Evolutionary conservation across 2,329 filamentous ascomycete genomes (phyloP).

Genomic region (Arthrobotrys musiformis): DNA sequence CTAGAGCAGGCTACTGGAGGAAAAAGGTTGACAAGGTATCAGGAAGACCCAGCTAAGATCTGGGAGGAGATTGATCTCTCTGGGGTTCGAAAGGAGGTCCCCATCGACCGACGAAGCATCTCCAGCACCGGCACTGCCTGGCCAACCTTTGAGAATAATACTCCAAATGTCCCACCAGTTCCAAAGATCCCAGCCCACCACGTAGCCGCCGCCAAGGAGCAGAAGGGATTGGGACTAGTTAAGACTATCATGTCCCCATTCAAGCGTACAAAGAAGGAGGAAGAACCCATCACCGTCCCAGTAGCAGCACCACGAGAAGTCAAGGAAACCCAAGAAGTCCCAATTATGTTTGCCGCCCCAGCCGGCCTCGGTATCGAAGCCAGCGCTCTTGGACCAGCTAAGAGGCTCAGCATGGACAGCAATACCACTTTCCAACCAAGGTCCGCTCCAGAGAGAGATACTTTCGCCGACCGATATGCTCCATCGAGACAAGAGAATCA

Average conservation of each 20-base stretch:
- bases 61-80: constrained; percentile 50
- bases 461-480: neutral
- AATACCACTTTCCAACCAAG: neutral
- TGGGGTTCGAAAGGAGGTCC: constrained; percentile 4
- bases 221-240: constrained; percentile 8
- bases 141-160: constrained; percentile 24
- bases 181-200: constrained; percentile 32
- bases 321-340: neutral
- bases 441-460: neutral
- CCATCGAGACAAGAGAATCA: constrained; percentile 7
- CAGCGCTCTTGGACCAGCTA: constrained; percentile 2
- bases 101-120: constrained; percentile 25
- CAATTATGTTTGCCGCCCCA: neutral
- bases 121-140: constrained; percentile 31
- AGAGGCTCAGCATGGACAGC: constrained; percentile 22
- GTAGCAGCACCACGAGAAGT: neutral
- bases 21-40: constrained; percentile 40
- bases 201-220: neutral
- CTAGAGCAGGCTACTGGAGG: constrained; percentile 44
- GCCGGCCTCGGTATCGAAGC: constrained; percentile 7
- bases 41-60: constrained; percentile 46
- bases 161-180: constrained; percentile 22
- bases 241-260: constrained; percentile 14
- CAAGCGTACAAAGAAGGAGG: constrained; percentile 3
- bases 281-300: neutral